Base-by-base conservation (phyloP, 2,329 filamentous ascomycete species). In the Chaetomium olivaceum region DNA sequence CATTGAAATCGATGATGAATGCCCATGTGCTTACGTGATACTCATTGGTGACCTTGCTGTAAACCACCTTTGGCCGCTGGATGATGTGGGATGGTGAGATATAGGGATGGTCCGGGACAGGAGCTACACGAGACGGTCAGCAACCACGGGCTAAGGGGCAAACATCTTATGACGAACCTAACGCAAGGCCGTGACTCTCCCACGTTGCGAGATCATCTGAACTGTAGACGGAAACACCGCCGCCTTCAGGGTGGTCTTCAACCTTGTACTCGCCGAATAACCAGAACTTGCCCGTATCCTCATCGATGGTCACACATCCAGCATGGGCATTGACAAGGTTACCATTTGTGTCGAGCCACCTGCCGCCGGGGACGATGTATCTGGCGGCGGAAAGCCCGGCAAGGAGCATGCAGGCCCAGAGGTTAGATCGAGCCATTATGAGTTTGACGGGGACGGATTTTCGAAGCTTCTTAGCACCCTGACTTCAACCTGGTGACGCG, bases 251-350 rank as follows among this genome's bases (percentile, higher is more conserved):
- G 67, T 86, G 83, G 0, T 81, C 84, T 69, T 88, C 74, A 12
- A 80, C 76, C 75, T 89, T 89, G 76, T 87, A 84, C 72, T 89
- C 86, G 43, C 86, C 86, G 63, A 88, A 88, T 80, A 81, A 83
- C 75, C 82, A 88, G 73, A 86, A 89, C 66, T 80, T 84, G 19
- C 82, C 82, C 0, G 80, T 80, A 5, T 80, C 79, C 48, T 82
- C 74, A 50, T 88, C 84, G 0, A 83, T 73, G 0, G 81, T 81
- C 7, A 89, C 77, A 14, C 81, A 82, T 1, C 86, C 86, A 1
- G 86, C 87, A 71, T 89, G 86, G 1, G 86, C 86, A 61, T 87
- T 88, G 61, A 88, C 81, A 14, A 87, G 73, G n/a, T 83, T 81
- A 0, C 85, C 85, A 2, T 86, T 80, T 0, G 84, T 89, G 68